Conservation (phyloP, 352 stramenopile species). For the Pythium biforme region DNA sequence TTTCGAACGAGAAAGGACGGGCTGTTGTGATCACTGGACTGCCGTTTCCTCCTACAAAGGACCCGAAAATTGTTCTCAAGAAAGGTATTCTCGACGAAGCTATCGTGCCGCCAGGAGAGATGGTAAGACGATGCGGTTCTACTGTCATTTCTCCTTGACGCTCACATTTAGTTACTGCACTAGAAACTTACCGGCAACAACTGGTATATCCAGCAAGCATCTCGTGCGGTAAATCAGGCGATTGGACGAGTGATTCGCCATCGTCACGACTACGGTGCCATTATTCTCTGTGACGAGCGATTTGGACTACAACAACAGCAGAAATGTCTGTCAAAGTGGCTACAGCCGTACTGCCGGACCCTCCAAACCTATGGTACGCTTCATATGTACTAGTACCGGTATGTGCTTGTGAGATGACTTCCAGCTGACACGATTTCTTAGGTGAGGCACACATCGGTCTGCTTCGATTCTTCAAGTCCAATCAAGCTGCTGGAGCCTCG, state of each 20-base stretch:
- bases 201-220: constrained; percentile 99
- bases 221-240: constrained; percentile 98
- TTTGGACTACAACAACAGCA: constrained; percentile 92
- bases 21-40: constrained; percentile 99
- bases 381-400: background rate
- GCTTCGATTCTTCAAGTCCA: constrained; percentile 81
- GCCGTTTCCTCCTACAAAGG: constrained; percentile 96
- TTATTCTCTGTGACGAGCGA: constrained; percentile 97
- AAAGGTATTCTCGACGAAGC: constrained; percentile 94
- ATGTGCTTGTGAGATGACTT: background rate
- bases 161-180: background rate
- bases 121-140: constrained; percentile 34
- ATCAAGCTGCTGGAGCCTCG: constrained; percentile 44
- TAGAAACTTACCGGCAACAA: constrained; percentile 93
- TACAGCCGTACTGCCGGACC: constrained; percentile 80
- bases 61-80: constrained; percentile 98
- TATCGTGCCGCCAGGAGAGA: constrained; percentile 52
- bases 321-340: constrained; percentile 95
- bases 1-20: constrained; percentile 96
- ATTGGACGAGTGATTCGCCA: constrained; percentile 99
- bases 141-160: background rate
- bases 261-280: constrained; percentile 96
- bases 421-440: constrained; percentile 18
- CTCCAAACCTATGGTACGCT: constrained; percentile 65
- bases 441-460: constrained; percentile 82